These are phyloP conservation scores for Meyerozyma sp. DNA, from an alignment of 1,139 yeast genomes.

Conservation along the genomic window DNA sequence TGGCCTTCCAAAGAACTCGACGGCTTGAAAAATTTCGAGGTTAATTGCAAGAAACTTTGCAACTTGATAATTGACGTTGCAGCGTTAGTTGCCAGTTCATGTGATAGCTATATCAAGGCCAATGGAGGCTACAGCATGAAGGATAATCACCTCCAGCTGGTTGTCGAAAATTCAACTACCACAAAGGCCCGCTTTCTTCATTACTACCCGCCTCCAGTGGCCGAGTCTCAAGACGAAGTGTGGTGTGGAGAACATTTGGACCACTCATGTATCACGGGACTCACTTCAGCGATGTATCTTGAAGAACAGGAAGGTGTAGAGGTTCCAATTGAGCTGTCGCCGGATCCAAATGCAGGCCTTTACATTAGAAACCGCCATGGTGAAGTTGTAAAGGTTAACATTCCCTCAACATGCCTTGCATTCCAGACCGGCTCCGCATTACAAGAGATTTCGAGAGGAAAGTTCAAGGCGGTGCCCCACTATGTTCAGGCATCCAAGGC, in stretches of 20 bases:
- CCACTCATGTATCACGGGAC: conserved; percentile 59
- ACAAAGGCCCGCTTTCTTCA: conserved; percentile 58
- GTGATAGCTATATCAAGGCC: conserved; percentile 41
- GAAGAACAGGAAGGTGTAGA: conserved; percentile 27
- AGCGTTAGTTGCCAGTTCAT: conserved; percentile 44
- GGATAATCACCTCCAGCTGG: conserved; percentile 33
- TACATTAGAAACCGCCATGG: conserved; percentile 48
- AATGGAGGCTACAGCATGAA: conserved; percentile 20
- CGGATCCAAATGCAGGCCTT: conserved; percentile 48
- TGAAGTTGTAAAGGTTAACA: conserved; percentile 43
- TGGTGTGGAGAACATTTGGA: conserved; percentile 70
- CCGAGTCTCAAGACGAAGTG: conserved; percentile 19
- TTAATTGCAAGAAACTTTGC: conserved; percentile 34
- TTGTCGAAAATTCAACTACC: conserved; percentile 47
- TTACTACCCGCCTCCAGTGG: conserved; percentile 32
- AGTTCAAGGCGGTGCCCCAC: conserved; percentile 59
- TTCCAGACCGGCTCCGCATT: conserved; percentile 65
- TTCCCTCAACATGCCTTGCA: conserved; percentile 53
- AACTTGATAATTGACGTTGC: conserved; percentile 48
- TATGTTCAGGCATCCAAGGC: conserved; percentile 42
- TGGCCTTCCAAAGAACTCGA: conserved; percentile 39
- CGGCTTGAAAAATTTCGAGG: conserved; percentile 26
- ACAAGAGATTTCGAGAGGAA: conserved; percentile 44
- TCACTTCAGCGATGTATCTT: conserved; percentile 53
- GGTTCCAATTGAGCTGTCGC: conserved; percentile 22